Base-by-base conservation (phyloP, 192 early-diverging fungal species). In the Pilaira anomala region DNA sequence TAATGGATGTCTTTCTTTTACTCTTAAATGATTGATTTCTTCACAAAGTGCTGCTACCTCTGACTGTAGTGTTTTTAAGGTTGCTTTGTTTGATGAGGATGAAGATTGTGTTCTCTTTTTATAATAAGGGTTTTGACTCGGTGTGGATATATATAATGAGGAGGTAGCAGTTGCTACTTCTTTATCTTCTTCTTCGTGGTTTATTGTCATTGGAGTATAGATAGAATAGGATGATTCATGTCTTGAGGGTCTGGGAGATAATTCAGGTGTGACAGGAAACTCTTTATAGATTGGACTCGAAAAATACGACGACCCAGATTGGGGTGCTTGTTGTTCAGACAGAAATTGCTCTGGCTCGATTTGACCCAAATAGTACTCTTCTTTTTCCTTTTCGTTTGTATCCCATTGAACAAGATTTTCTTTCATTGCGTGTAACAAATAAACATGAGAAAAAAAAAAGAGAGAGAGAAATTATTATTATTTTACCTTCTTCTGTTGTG, bases 161-260 rank as follows among this genome's bases (percentile, higher is more conserved):
- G 66, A 57, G 1, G 66, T 67, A 26, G 49, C 28, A 0, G 58
- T 56, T 19, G 66, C 66, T 45, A 67, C 66, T 25, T 67, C 66
- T 7, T 56, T 46, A 46, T 67, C 66, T 45, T 60, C 21, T 9
- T 57, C 45, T 42, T 67, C 57, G 12, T 40, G 4, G 2, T 56
- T 36, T 6, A 41, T n/a, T 36, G 12, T 58, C 19, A 11, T 51
- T 49, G 21, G 22, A 7, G 54, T 56, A 36, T 14, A 9, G 7
- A 55, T 16, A 18, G 30, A 29, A 29, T 53, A 21, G 55, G 21
- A 7, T 39, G 7, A 24, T 18, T 55, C 14, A 25, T 9, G 56
- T 7, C 41, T 18, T 19, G 40, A 50, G 24, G 24, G 40, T 58
- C 46, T 51, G 22, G 66, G 66, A 1, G 66, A 67, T 41, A 60